These are phyloP conservation scores for Akebia trifoliata DNA, from an alignment of 164 flowering plant genomes.

Conservation along the genomic window DNA sequence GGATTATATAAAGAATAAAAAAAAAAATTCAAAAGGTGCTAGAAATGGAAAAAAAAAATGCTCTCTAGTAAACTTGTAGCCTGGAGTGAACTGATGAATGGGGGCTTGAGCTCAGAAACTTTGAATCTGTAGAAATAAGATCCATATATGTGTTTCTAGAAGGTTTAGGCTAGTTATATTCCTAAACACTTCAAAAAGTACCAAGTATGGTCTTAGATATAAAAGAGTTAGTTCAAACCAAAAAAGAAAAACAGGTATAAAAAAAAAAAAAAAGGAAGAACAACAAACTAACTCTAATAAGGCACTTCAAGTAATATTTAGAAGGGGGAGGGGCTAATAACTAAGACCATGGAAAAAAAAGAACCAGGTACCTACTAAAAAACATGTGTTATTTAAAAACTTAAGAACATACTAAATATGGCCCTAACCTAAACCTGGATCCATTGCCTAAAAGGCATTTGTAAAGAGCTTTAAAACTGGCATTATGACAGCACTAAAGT, in stretches of 20 bases:
- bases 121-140: no score
- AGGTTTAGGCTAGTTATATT: no score
- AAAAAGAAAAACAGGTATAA: no score
- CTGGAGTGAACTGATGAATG: no score
- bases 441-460: neutral
- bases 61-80: no score
- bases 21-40: no score
- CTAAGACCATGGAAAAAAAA: no score
- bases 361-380: neutral
- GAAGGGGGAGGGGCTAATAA: neutral
- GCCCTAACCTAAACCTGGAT: conserved; percentile 6
- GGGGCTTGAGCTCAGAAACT: no score
- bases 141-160: no score
- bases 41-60: no score
- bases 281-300: neutral
- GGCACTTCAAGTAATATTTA: neutral
- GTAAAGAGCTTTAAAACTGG: conserved; percentile 5
- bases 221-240: neutral
- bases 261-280: neutral
- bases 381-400: neutral
- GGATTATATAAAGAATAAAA: no score
- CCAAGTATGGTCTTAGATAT: neutral
- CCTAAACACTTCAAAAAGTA: neutral
- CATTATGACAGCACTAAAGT: conserved; percentile 10
- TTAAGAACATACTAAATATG: conserved; percentile 10